phyloP scores from a whole-genome alignment of 768 basidiomycete species.

The Infundibulicybe gibba region DNA sequence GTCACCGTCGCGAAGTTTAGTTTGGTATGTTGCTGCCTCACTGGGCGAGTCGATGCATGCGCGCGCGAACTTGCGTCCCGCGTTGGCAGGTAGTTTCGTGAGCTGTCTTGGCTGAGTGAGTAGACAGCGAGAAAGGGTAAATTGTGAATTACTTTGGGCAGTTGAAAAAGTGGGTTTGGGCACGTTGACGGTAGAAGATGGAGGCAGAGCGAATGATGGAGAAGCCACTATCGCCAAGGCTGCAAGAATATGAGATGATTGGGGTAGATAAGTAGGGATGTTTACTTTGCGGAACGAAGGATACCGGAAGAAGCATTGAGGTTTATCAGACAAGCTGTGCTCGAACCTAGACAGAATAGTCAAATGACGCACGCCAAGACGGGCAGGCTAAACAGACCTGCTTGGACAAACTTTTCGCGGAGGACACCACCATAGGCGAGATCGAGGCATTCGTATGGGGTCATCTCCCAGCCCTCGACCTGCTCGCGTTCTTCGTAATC shows the following conservation, averaged over 20 bases:
- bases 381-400: conserved; percentile 44
- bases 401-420: conserved; percentile 61
- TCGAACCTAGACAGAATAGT: conserved; percentile 56
- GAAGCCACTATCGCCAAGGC: conserved; percentile 80
- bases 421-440: conserved; percentile 71
- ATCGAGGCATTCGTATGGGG: conserved; percentile 67
- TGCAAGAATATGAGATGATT: conserved; percentile 18
- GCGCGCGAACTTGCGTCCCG: conserved; percentile 36
- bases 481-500: conserved; percentile 65
- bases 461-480: conserved; percentile 75
- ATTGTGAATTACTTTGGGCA: conserved; percentile 42
- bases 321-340: conserved; percentile 76
- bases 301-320: conserved; percentile 73
- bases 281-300: conserved; percentile 76
- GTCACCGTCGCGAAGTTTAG: conserved; percentile 47
- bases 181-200: conserved; percentile 48
- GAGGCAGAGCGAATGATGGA: conserved; percentile 66
- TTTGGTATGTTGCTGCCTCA: conserved; percentile 41
- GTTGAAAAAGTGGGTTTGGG: conserved; percentile 55
- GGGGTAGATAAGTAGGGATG: conserved; percentile 5
- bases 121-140: conserved; percentile 7
- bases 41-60: conserved; percentile 53
- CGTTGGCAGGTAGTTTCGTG: conserved; percentile 46
- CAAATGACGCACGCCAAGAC: conserved; percentile 18
- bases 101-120: conserved; percentile 38